phyloP scores from a whole-genome alignment of 116 monocot species.

The Cymodocea nodosa region DNA sequence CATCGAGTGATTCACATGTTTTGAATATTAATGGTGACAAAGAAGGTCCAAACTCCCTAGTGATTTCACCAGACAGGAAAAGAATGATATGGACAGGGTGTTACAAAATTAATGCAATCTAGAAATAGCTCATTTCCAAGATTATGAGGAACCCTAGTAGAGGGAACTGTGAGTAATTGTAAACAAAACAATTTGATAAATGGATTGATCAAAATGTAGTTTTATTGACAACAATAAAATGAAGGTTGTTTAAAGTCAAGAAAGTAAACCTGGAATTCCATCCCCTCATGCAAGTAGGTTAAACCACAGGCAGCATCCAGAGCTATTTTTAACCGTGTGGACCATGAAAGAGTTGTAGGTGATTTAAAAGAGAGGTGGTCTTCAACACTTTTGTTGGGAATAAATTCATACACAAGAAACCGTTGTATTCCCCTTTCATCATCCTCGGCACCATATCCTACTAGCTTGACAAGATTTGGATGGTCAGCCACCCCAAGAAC shows the following conservation, averaged over 20 bases:
- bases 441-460: conserved; percentile 90
- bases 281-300: conserved; percentile 79
- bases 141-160: no score
- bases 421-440: conserved; percentile 85
- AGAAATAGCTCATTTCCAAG: no score
- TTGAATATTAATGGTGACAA: no score
- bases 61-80: no score
- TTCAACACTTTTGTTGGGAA: conserved; percentile 73
- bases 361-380: conserved; percentile 48
- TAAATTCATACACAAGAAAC: conserved; percentile 79
- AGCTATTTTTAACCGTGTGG: conserved; percentile 61
- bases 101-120: no score
- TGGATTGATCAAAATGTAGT: no score
- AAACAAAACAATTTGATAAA: no score
- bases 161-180: no score
- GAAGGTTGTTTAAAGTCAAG: background rate
- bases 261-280: conserved; percentile 55
- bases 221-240: no score
- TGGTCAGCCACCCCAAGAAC: conserved; percentile 82
- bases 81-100: no score
- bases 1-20: no score
- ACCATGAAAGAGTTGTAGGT: conserved; percentile 48
- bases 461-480: conserved; percentile 83
- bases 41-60: no score
- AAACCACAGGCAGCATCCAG: conserved; percentile 83